These are phyloP conservation scores for Chondrus crispus DNA, from an alignment of 23 red algal species.

Conservation along the genomic window DNA sequence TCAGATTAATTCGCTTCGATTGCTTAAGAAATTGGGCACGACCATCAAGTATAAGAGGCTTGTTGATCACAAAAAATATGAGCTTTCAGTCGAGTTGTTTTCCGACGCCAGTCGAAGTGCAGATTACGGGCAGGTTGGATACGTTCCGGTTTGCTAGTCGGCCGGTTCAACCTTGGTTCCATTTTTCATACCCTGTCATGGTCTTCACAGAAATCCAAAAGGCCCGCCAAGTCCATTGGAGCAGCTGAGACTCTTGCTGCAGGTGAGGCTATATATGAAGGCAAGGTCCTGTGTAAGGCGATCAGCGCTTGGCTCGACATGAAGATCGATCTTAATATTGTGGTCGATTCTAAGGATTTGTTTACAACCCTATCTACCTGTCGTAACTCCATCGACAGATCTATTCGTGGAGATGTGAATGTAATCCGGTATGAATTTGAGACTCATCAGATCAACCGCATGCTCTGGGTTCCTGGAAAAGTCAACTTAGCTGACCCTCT, in stretches of 20 bases:
- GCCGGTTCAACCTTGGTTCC: background rate
- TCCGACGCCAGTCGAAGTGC: background rate
- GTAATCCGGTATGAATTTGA: slow-evolving; percentile 8
- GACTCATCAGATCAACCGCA: background rate
- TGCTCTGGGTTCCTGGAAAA: background rate
- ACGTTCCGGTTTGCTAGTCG: background rate
- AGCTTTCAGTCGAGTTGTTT: background rate
- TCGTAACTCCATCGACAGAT: background rate
- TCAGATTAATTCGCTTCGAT: background rate
- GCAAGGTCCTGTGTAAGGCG: background rate
- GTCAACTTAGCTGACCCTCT: background rate
- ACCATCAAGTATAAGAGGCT: background rate
- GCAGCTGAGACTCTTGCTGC: background rate
- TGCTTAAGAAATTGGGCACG: slow-evolving; percentile 19
- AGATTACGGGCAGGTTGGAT: background rate
- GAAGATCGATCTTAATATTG: background rate
- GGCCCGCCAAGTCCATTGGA: background rate
- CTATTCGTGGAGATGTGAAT: background rate
- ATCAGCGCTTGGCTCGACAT: background rate
- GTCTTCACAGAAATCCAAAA: background rate
- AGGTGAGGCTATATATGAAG: background rate
- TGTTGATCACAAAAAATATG: background rate
- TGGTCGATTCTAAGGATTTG: background rate
- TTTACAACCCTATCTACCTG: background rate
- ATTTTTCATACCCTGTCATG: background rate